phyloP scores from a whole-genome alignment of 2,329 filamentous ascomycete genomes.

The Leptographium wingfieldii region DNA sequence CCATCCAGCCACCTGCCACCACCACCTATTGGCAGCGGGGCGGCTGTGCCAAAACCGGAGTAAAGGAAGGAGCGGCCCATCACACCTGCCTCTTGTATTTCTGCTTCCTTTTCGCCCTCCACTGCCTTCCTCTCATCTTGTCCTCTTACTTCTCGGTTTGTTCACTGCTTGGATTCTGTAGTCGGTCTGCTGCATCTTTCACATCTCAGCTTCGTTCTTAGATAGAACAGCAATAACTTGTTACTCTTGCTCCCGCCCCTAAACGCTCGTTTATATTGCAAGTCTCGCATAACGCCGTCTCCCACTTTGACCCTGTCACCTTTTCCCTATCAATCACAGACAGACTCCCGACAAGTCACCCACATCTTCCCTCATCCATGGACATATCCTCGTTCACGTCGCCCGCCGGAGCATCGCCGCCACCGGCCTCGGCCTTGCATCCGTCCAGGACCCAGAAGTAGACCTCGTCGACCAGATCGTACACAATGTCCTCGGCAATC shows the following conservation, averaged over 20 bases:
- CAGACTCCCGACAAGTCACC: too few species aligned
- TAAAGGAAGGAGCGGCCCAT: background rate
- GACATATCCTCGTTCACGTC: background rate
- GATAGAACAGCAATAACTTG: too few species aligned
- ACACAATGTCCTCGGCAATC: slow-evolving; percentile 86
- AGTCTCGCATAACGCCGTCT: too few species aligned
- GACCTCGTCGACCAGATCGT: slow-evolving; percentile 88
- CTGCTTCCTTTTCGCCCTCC: background rate
- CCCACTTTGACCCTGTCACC: too few species aligned
- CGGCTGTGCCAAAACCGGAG: background rate
- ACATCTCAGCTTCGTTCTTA: too few species aligned
- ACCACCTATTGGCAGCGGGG: slow-evolving; percentile 7
- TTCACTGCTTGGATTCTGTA: too few species aligned
- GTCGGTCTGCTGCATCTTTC: too few species aligned
- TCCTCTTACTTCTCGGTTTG: background rate
- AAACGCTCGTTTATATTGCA: too few species aligned
- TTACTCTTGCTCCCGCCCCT: background rate
- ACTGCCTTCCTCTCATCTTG: background rate
- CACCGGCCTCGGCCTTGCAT: slow-evolving; percentile 26
- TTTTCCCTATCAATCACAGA: too few species aligned
- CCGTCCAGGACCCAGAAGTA: slow-evolving; percentile 74
- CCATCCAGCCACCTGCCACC: background rate
- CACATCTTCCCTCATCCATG: background rate
- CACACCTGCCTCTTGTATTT: background rate
- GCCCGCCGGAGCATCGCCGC: slow-evolving; percentile 13